Base-by-base conservation (phyloP, 441 rosid species). In the Gossypium lobatum region DNA sequence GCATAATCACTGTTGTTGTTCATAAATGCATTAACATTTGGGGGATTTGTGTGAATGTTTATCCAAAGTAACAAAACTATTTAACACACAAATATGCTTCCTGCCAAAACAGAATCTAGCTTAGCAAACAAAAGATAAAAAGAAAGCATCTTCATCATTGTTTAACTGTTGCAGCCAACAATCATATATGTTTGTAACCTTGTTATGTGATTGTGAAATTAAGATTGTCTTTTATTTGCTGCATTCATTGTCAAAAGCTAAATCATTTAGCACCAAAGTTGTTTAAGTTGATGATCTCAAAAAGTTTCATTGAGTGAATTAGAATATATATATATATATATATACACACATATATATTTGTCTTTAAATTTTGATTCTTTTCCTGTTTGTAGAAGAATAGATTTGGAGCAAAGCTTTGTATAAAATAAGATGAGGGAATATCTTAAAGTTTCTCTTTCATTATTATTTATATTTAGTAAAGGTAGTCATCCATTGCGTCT, bases 121-220 rank as follows among this genome's bases (percentile, higher is more conserved):
- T 45, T 31, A 62, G 45, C 23, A 64, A 42, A 2, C 17, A 21
- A 64, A 17, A 28, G 31, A 28, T 28, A 28, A 28, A 28, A 28
- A 28, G 31, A 28, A 28, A 4, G 71, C 70, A 73, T 37, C 71
- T 73, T 34, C 71, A 8, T 21, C 7, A 34, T 52, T 63, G 37
- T 2, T 13, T 5, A 13, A 11, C 21, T 63, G 6, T 2, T 11
- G 25, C 25, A 52, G 8, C 3, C 37, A 21, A 42, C 16, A 31
- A 31, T 31, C 37, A 31, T 31, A 17, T 67, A 16, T 1, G 28
- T 6, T 50, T 45, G 50, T 10, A 45, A 45, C 50, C 13, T 4
- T 61, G 5, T 31, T 28, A 11, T n/a, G 34, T 37, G 59, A 66
- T 17, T 75, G 67, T 75, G 45, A 64, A 54, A 64, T 64, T 53